Evolutionary conservation across 1,139 yeast species (phyloP), one percentile per base, ranked within the genome.

Genomic region (Yamadazyma spencermartinsiae): DNA sequence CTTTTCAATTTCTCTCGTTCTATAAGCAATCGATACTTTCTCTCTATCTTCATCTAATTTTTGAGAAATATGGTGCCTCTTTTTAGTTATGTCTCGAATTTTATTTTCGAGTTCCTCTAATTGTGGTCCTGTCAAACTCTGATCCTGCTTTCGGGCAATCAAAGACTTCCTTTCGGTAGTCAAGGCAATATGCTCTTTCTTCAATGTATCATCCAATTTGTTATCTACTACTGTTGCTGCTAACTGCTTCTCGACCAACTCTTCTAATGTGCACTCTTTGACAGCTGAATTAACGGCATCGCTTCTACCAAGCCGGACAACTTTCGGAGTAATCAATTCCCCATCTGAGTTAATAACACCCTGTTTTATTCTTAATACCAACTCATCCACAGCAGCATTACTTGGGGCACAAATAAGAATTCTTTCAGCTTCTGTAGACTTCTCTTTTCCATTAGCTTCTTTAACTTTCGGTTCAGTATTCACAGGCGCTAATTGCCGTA

Each of bases 331-430:
- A 47, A 80, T 75, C 1, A 55, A 50, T n/a, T 67, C 63, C 1
- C 96, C 96, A 17, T 68, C 63, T 2, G 76, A 60, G 42, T 78
- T 75, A 34, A 64, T 61, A 3, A 90, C 81, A 2, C 97, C 97
- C 23, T 70, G 73, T 49, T 86, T 80, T 43, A 94, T 66, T 58
- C 99, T 82, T 16, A 90, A 53, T n/a, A 90, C 95, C 49, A 94
- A 72, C 56, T 94, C 98, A 65, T 94, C 99, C 6, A 94, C 97
- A 8, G 99, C 99, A 0, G 99, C 99, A 65, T 94, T 94, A 59
- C 97, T 88, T 2, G 99, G 99, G 1, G 98, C 98, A 75, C 98
- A 94, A 21, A 94, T 81, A 38, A 94, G 67, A 3, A 94, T 79
- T 42, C 74, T 76, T 14, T 42, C n/a, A n/a, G n/a, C 35, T 10